These are phyloP conservation scores for Sordariomycetes sp. DNA, from an alignment of 2,329 filamentous ascomycete genomes.

Conservation along the genomic window DNA sequence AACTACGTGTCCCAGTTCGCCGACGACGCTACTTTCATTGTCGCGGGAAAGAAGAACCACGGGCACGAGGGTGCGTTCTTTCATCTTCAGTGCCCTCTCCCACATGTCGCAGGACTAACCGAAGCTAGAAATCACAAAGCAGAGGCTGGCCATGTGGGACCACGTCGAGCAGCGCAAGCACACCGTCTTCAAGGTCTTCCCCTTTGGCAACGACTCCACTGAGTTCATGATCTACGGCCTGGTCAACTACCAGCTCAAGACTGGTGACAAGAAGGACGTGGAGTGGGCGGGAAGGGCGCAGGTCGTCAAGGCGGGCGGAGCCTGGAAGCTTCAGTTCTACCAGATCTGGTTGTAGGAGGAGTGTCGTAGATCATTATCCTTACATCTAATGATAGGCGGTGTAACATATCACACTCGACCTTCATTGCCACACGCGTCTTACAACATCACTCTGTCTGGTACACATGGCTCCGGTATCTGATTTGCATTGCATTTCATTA, in stretches of 20 bases:
- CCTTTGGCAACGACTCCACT: constrained; percentile 12
- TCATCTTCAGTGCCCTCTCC: neutral
- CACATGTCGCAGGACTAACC: neutral
- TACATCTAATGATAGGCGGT: too few species aligned
- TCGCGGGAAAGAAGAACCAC: constrained; percentile 13
- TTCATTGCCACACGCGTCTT: neutral
- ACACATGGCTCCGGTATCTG: too few species aligned
- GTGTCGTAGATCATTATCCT: neutral
- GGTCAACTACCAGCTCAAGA: constrained; percentile 14
- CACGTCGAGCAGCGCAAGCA: constrained; percentile 15
- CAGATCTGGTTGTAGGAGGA: constrained; percentile 30
- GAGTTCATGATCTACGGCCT: constrained; percentile 19
- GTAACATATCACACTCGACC: too few species aligned
- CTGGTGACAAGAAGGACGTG: constrained; percentile 16
- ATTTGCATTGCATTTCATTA: neutral
- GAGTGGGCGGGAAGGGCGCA: constrained; percentile 42
- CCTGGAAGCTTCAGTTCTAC: constrained; percentile 38
- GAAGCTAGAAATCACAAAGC: constrained; percentile 13
- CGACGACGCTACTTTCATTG: constrained; percentile 15
- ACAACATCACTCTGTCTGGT: too few species aligned
- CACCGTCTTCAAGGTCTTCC: constrained; percentile 15
- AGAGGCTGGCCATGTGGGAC: constrained; percentile 17
- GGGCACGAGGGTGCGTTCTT: constrained; percentile 12
- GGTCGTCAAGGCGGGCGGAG: constrained; percentile 30
- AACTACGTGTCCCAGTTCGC: constrained; percentile 15